Evolutionary conservation across 257 asterid species (phyloP).

Genomic region (Primulina huaijiensis): DNA sequence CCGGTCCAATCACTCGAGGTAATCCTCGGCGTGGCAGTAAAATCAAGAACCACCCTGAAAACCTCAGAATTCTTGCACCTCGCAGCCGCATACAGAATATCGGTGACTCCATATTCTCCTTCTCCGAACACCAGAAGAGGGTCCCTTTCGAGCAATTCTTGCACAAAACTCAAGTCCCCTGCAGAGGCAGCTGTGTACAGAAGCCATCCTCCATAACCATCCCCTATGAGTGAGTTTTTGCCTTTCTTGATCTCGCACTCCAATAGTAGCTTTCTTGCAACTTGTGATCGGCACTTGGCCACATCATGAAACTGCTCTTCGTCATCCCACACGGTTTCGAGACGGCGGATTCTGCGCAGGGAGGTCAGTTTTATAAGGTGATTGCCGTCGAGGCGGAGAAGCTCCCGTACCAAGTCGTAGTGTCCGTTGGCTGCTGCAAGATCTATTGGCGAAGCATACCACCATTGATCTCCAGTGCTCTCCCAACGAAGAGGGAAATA

Average conservation of each 20-base stretch:
- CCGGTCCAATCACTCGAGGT: slow-evolving; percentile 21
- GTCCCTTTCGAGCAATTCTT: slow-evolving; percentile 41
- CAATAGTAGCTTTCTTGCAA: slow-evolving; percentile 39
- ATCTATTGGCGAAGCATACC: slow-evolving; percentile 67
- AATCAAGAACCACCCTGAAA: slow-evolving; percentile 46
- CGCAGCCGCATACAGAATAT: slow-evolving; percentile 62
- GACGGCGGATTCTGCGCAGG: slow-evolving; percentile 52
- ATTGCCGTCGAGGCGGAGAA: slow-evolving; percentile 51
- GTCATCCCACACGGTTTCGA: slow-evolving; percentile 63
- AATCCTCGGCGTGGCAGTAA: slow-evolving; percentile 35
- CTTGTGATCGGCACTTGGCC: slow-evolving; percentile 42
- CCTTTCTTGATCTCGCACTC: slow-evolving; percentile 40
- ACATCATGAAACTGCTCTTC: slow-evolving; percentile 42
- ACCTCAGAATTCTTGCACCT: slow-evolving; percentile 57
- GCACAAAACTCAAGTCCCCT: slow-evolving; percentile 51
- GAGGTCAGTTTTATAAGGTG: slow-evolving; percentile 54
- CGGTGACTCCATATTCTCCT: slow-evolving; percentile 69
- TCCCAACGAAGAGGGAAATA: slow-evolving; percentile 63
- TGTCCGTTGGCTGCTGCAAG: slow-evolving; percentile 68
- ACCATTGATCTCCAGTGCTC: slow-evolving; percentile 68
- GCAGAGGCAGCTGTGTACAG: slow-evolving; percentile 71
- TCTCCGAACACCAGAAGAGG: slow-evolving; percentile 58
- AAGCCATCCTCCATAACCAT: slow-evolving; percentile 82
- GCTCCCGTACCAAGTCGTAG: slow-evolving; percentile 50
- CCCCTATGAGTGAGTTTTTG: slow-evolving; percentile 49